phyloP scores from a whole-genome alignment of 1,139 yeast genomes.

The Starmera stellimalicola region DNA sequence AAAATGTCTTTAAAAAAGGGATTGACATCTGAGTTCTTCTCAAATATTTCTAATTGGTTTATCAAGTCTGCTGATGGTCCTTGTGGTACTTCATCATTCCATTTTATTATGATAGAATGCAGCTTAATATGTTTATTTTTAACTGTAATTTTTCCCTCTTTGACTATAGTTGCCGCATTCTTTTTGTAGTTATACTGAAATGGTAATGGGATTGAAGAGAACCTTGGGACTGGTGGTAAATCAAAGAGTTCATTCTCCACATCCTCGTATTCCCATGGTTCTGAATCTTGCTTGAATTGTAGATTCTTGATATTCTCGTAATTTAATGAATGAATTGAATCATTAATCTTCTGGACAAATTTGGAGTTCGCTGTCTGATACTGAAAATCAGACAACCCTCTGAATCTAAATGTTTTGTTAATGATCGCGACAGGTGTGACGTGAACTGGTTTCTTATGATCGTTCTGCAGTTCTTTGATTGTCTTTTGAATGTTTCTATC shows the following conservation, averaged over 20 bases:
- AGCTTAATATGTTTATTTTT: slow-evolving; percentile 31
- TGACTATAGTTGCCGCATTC: slow-evolving; percentile 43
- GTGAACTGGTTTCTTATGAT: slow-evolving; percentile 24
- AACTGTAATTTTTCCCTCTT: slow-evolving; percentile 42
- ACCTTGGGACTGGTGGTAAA: slow-evolving; percentile 80
- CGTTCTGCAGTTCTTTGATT: slow-evolving; percentile 22
- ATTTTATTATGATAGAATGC: slow-evolving; percentile 35
- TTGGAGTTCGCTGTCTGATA: slow-evolving; percentile 50
- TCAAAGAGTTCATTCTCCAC: slow-evolving; percentile 29
- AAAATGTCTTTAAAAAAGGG: slow-evolving; percentile 13
- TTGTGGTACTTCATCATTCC: slow-evolving; percentile 36
- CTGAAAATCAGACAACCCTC: slow-evolving; percentile 88
- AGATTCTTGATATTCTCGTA: slow-evolving; percentile 27
- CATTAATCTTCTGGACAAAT: slow-evolving; percentile 32
- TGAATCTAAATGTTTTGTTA: slow-evolving; percentile 64
- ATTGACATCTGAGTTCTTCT: slow-evolving; percentile 6
- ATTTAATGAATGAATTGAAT: slow-evolving; percentile 32
- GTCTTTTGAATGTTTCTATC: slow-evolving; percentile 45
- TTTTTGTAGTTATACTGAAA: slow-evolving; percentile 59
- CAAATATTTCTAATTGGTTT: slow-evolving; percentile 22
- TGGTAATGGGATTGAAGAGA: slow-evolving; percentile 69
- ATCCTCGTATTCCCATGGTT: slow-evolving; percentile 13
- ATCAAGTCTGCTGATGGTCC: slow-evolving; percentile 33
- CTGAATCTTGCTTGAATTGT: slow-evolving; percentile 17
- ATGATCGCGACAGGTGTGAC: slow-evolving; percentile 61